Evolutionary conservation across 495 filamentous ascomycete species (phyloP), one percentile per base, ranked within the genome.

Genomic region (Pseudevernia furfuracea): DNA sequence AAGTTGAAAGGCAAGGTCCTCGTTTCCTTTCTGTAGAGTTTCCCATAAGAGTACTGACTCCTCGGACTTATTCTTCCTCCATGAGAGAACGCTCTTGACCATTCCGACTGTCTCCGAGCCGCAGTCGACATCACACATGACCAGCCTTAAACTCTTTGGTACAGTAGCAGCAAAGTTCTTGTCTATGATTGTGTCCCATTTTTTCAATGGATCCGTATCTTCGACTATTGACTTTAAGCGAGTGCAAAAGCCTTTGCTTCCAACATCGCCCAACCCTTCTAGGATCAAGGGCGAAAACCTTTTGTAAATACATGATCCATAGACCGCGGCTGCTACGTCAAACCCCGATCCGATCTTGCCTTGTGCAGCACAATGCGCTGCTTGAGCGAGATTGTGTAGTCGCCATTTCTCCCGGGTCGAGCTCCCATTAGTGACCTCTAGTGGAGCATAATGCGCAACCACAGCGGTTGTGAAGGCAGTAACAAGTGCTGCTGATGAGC

Each of bases 261-360:
- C 86, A 15, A 83, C 76, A 60, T 88, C 85, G 34, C 86, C 87
- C 14, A 92, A 72, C 1, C 71, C 74, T 52, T 84, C 79, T 0
- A 97, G 79, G 32, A 96, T 78, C 4, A 81, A 77, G 0, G 94
- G 91, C 0, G 90, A 93, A 78, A 97, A 98, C 36, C 94, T 89
- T 28, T 87, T 83, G 80, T 98, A 98, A 10, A 89, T 76, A 71
- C 91, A 96, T 25, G 89, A 90, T 19, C 94, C 94, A 71, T 91
- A 96, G 43, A 94, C 89, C 15, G 94, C 94, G 43, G 88, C 84
- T 1, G 93, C 95, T n/a, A 98, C 89, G 74, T 98, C 94, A 70
- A 98, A 98, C 36, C 94, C 94, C 4, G 89, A 92, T 57, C 94
- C 94, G 9, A 98, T 85, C 74, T 97, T 98, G 30, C 94, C 94